phyloP scores from a whole-genome alignment of 148 eudicot genomes.

The Hydrangea macrophylla region DNA sequence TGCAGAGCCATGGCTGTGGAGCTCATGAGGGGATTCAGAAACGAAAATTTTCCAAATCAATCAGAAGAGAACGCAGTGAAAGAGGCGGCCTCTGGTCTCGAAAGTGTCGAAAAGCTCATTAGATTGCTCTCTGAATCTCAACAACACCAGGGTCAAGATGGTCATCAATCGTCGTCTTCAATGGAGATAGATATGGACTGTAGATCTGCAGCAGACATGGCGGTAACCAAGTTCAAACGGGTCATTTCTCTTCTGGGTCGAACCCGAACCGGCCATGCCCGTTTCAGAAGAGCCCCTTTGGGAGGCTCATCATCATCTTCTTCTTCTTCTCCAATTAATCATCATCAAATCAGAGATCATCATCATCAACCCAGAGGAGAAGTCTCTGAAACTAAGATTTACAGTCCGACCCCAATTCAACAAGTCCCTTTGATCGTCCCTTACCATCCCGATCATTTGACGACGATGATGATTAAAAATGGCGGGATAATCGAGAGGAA shows the following conservation, averaged over 20 bases:
- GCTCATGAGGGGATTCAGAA: slow-evolving; percentile 42
- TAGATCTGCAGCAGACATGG: slow-evolving; percentile 54
- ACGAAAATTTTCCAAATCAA: slow-evolving; percentile 13
- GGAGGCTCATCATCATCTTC: too few relatives aligned
- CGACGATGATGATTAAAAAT: slow-evolving; percentile 13
- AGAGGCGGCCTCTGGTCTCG: slow-evolving; percentile 74
- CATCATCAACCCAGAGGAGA: slow-evolving; percentile 1
- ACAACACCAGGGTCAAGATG: background rate
- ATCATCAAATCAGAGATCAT: background rate
- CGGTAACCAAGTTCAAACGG: slow-evolving; percentile 61
- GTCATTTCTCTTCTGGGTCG: slow-evolving; percentile 78
- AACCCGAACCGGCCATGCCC: slow-evolving; percentile 76
- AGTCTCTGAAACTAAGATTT: slow-evolving; percentile 25
- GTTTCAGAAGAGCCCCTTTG: slow-evolving; percentile 59
- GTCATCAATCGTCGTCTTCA: background rate
- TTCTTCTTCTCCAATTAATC: background rate
- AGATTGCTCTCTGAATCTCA: slow-evolving; percentile 41
- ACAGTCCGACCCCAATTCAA: slow-evolving; percentile 69
- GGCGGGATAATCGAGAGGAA: slow-evolving; percentile 9
- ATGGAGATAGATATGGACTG: slow-evolving; percentile 38
- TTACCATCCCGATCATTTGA: background rate
- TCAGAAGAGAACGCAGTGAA: slow-evolving; percentile 42
- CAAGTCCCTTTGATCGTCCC: slow-evolving; percentile 42
- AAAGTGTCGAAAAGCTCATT: slow-evolving; percentile 69
- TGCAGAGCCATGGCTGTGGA: slow-evolving; percentile 61